Conservation (phyloP, 352 stramenopile species). For the Phytopythium delawarense region DNA sequence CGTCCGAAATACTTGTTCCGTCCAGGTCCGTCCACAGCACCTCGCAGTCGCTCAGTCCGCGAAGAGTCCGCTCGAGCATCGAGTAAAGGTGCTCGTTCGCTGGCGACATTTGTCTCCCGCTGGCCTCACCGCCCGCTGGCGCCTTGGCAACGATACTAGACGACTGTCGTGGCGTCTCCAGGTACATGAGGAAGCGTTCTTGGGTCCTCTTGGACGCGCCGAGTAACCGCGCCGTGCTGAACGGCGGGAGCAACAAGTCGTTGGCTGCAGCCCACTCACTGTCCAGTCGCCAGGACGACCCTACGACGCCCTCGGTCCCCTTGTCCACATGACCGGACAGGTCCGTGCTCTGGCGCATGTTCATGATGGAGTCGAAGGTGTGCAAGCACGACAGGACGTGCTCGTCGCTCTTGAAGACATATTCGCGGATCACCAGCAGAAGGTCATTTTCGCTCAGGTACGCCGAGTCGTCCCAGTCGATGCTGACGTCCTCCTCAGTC, state of each 20-base stretch:
- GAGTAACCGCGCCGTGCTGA: constrained; percentile 77
- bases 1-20: constrained; percentile 28
- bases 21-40: constrained; percentile 82
- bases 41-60: constrained; percentile 78
- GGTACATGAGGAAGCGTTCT: constrained; percentile 85
- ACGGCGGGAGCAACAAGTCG: constrained; percentile 66
- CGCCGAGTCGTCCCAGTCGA: constrained; percentile 27
- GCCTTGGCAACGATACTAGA: background rate
- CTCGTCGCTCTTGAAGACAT: constrained; percentile 71
- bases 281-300: constrained; percentile 46
- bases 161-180: constrained; percentile 36
- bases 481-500: constrained; percentile 40
- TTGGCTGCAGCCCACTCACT: constrained; percentile 38
- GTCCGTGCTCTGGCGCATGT: constrained; percentile 47
- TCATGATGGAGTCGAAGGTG: constrained; percentile 76
- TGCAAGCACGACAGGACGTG: constrained; percentile 80
- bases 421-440: constrained; percentile 65
- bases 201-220: constrained; percentile 57
- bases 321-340: constrained; percentile 31
- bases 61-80: constrained; percentile 80
- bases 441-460: constrained; percentile 73
- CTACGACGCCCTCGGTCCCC: constrained; percentile 35
- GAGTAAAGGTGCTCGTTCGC: constrained; percentile 83
- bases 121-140: constrained; percentile 5
- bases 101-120: constrained; percentile 29